These are phyloP conservation scores for Wallemia hederae DNA, from an alignment of 1,284 basidiomycete species.

Conservation along the genomic window DNA sequence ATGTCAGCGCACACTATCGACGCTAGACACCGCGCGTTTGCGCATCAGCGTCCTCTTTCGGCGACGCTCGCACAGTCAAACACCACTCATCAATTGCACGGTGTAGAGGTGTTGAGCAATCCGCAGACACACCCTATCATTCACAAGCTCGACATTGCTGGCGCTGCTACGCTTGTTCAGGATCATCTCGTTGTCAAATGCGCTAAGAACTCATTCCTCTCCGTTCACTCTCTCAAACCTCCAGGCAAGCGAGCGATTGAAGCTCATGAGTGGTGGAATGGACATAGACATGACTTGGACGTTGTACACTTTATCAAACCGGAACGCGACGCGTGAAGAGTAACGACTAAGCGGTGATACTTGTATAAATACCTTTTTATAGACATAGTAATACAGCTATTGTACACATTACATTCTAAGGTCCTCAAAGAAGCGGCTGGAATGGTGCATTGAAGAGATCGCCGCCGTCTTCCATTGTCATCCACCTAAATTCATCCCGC, in stretches of 20 bases:
- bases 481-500: background rate
- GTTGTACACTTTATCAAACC: background rate
- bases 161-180: conserved; percentile 20
- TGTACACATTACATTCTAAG: background rate
- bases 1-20: conserved; percentile 30
- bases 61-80: conserved; percentile 10
- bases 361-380: background rate
- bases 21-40: conserved; percentile 33
- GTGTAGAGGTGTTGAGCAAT: background rate
- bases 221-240: conserved; percentile 26
- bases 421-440: no score
- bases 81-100: background rate
- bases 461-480: background rate
- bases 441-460: no score
- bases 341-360: background rate
- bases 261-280: conserved; percentile 32
- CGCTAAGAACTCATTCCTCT: conserved; percentile 19
- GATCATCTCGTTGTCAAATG: conserved; percentile 14
- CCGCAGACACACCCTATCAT: conserved; percentile 1
- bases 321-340: background rate
- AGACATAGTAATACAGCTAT: background rate
- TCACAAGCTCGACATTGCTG: conserved; percentile 13
- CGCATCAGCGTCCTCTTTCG: conserved; percentile 32
- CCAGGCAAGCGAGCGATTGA: conserved; percentile 24
- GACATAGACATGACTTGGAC: conserved; percentile 6